A percentile compares a stretch with the other conserved stretches of the same genome.
These are phyloP conservation scores for Elaeis oleifera DNA, from an alignment of 202 grass and related monocot genomes.

Conservation along the genomic window DNA sequence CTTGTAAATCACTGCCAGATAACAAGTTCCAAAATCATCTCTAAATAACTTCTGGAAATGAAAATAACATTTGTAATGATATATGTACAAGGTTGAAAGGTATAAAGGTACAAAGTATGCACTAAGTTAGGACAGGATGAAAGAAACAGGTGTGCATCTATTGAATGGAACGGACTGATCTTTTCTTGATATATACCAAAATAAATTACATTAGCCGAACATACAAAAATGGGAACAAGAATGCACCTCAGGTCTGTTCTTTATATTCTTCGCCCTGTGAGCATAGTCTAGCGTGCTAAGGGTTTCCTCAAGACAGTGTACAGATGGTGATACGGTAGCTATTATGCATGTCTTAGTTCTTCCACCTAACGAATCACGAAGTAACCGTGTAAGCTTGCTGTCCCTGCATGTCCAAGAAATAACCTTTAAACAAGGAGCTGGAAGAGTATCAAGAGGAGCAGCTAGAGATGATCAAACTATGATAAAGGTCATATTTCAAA, in stretches of 20 bases:
- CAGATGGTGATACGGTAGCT: constrained; percentile 93
- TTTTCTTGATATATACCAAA: background rate
- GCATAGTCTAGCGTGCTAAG: constrained; percentile 95
- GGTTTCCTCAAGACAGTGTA: constrained; percentile 94
- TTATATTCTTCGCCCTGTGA: constrained; percentile 94
- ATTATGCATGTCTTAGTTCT: constrained; percentile 99
- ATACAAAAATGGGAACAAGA: constrained; percentile 14
- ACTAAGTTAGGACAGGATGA: too few species aligned
- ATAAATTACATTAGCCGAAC: constrained; percentile 7
- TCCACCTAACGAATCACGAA: constrained; percentile 88
- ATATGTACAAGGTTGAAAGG: too few species aligned
- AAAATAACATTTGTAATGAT: too few species aligned
- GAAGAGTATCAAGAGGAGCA: background rate
- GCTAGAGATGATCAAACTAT: background rate
- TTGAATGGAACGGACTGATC: too few species aligned
- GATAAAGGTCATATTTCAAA: constrained; percentile 1
- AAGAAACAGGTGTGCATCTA: too few species aligned
- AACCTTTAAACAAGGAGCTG: background rate
- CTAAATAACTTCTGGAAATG: too few species aligned
- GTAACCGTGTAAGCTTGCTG: constrained; percentile 84
- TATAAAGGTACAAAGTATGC: too few species aligned
- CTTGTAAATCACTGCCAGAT: too few species aligned
- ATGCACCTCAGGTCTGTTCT: constrained; percentile 84
- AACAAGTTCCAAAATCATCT: too few species aligned
- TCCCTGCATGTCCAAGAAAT: constrained; percentile 52